Conservation (phyloP, 768 basidiomycete genomes). For the Tricholoma sp. region DNA sequence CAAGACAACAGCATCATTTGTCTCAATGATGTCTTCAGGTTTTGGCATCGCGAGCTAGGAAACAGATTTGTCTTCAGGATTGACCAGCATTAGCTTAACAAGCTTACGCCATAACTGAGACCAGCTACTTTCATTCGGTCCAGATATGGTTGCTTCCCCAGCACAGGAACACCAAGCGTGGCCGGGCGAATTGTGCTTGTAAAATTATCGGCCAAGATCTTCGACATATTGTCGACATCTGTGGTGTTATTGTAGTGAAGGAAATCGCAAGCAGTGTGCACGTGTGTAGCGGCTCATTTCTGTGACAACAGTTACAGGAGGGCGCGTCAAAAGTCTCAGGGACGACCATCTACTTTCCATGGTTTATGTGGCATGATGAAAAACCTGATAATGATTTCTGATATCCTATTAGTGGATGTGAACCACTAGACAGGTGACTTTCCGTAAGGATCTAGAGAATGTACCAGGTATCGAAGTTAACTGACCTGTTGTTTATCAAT, state of each 20-base stretch:
- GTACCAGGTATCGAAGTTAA: too few relatives aligned
- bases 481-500: too few relatives aligned
- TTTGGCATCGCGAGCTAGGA: conserved; percentile 7
- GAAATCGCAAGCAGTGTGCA: conserved; percentile 10
- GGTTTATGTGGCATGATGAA: not conserved
- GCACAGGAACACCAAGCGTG: not conserved
- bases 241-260: conserved; percentile 8
- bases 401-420: too few relatives aligned
- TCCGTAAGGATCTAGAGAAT: too few relatives aligned
- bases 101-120: conserved; percentile 10
- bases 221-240: conserved; percentile 4
- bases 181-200: conserved; percentile 7
- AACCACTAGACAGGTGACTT: too few relatives aligned
- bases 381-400: too few relatives aligned
- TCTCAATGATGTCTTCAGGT: conserved; percentile 8
- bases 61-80: not conserved
- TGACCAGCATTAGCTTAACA: not conserved
- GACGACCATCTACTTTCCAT: not conserved
- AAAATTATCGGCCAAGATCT: conserved; percentile 11
- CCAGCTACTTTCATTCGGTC: conserved; percentile 2
- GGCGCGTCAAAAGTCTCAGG: too few relatives aligned
- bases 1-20: conserved; percentile 7
- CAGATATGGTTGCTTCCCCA: conserved; percentile 9
- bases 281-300: conserved; percentile 5
- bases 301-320: not conserved